Conservation (phyloP, 306 rosid genomes). For the Datisca glomerata region DNA sequence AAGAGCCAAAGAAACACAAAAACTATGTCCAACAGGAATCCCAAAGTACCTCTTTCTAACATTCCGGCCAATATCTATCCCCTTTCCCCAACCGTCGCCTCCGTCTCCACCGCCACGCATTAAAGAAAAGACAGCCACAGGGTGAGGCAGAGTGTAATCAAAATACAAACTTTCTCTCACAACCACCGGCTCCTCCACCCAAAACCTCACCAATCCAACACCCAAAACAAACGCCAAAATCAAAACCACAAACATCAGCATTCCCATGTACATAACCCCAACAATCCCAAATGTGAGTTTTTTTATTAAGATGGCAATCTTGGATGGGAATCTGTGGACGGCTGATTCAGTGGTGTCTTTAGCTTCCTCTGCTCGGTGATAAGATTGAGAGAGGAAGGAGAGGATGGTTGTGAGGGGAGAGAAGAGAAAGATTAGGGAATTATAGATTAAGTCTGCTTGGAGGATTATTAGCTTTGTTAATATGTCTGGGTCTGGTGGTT, state of each 20-base stretch:
- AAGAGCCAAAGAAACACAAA: slow-evolving; percentile 35
- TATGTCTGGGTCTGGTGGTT: slow-evolving; percentile 29
- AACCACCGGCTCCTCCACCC: slow-evolving; percentile 62
- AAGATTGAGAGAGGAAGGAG: slow-evolving; percentile 29
- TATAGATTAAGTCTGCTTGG: slow-evolving; percentile 40
- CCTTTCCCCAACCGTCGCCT: not conserved
- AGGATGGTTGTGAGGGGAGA: slow-evolving; percentile 28
- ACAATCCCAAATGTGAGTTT: slow-evolving; percentile 36
- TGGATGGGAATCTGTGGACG: slow-evolving; percentile 21
- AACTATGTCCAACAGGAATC: slow-evolving; percentile 62
- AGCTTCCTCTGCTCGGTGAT: slow-evolving; percentile 30
- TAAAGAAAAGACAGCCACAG: slow-evolving; percentile 38
- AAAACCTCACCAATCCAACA: slow-evolving; percentile 32
- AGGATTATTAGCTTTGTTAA: slow-evolving; percentile 24
- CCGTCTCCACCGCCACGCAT: slow-evolving; percentile 1
- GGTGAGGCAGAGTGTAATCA: slow-evolving; percentile 55
- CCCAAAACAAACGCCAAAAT: slow-evolving; percentile 34
- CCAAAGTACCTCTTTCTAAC: slow-evolving; percentile 21
- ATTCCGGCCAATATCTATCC: not conserved
- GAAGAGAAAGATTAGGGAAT: slow-evolving; percentile 21
- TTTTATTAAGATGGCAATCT: slow-evolving; percentile 24
- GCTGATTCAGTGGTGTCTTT: slow-evolving; percentile 26
- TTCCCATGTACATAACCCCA: slow-evolving; percentile 26
- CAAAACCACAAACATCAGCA: slow-evolving; percentile 31
- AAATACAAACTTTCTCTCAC: slow-evolving; percentile 40